phyloP scores from a whole-genome alignment of 345 rosid genomes.

The Linum usitatissimum region DNA sequence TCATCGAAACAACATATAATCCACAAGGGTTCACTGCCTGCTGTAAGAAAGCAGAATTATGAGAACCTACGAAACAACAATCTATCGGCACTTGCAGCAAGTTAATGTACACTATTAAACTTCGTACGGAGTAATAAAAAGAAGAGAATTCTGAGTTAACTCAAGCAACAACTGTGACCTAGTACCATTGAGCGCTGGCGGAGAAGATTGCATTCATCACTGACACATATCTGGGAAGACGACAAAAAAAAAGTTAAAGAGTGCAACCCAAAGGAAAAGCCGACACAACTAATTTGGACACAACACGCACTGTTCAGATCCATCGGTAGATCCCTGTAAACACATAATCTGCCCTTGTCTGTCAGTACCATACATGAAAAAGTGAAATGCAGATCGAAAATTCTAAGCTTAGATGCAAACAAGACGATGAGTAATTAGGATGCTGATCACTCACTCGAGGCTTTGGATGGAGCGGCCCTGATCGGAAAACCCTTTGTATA shows the following conservation, averaged over 20 bases:
- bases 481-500: conserved; percentile 74
- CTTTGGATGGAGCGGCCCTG: conserved; percentile 71
- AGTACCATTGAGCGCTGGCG: conserved; percentile 83
- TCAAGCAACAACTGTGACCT: background rate
- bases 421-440: background rate
- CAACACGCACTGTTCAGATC: conserved; percentile 82
- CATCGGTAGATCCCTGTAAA: conserved; percentile 97
- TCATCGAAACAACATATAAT: conserved; percentile 4
- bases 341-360: conserved; percentile 62
- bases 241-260: conserved; percentile 5
- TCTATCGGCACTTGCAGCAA: conserved; percentile 77
- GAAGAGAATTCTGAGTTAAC: background rate
- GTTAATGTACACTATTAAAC: background rate
- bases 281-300: conserved; percentile 7
- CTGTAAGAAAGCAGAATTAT: conserved; percentile 85
- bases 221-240: conserved; percentile 71
- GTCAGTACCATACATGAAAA: conserved; percentile 13
- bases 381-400: background rate
- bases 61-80: conserved; percentile 72
- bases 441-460: conserved; percentile 55
- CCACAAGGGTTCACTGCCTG: conserved; percentile 40
- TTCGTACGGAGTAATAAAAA: background rate
- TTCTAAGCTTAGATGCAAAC: background rate
- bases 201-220: conserved; percentile 95
- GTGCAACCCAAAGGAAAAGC: conserved; percentile 13